These are phyloP conservation scores for Colletotrichum ledebouriae DNA, from an alignment of 2,329 filamentous ascomycete species.

Conservation along the genomic window DNA sequence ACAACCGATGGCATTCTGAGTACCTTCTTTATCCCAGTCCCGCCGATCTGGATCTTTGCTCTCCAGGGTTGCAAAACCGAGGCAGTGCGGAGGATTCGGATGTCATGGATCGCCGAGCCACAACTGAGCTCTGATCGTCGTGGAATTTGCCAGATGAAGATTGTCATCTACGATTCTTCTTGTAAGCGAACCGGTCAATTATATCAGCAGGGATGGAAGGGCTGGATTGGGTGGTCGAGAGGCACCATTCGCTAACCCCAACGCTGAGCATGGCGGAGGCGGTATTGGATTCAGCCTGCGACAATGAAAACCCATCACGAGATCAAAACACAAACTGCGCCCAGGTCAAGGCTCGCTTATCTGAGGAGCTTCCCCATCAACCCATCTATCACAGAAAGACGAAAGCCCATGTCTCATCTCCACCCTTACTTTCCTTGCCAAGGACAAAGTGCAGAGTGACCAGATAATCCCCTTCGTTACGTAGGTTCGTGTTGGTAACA, in stretches of 20 bases:
- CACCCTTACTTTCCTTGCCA: constrained; percentile 11
- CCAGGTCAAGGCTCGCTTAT: neutral
- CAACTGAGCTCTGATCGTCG: constrained; percentile 10
- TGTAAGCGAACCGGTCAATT: neutral
- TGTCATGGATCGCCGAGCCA: neutral
- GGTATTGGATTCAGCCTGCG: constrained; percentile 14
- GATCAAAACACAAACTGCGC: constrained; percentile 18
- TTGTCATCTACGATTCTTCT: constrained; percentile 13
- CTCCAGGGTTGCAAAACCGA: neutral
- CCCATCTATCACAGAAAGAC: neutral
- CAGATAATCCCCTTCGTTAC: too few relatives aligned
- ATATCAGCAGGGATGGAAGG: neutral
- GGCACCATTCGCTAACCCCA: constrained; percentile 10
- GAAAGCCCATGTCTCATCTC: constrained; percentile 4
- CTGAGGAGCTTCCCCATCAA: neutral
- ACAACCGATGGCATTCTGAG: neutral
- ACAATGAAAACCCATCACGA: constrained; percentile 23
- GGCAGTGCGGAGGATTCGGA: neutral
- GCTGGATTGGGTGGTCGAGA: neutral
- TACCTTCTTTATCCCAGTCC: neutral
- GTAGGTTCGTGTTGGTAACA: neutral
- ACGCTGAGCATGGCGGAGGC: constrained; percentile 21
- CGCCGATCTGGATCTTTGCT: constrained; percentile 6
- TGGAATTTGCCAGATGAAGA: too few relatives aligned
- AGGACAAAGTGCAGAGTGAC: too few relatives aligned